Percentiles rank a stretch among this genome's conserved stretches.
Evolutionary conservation across 2,329 filamentous ascomycete species (phyloP).

Genomic region (Huntiella abstrusa): DNA sequence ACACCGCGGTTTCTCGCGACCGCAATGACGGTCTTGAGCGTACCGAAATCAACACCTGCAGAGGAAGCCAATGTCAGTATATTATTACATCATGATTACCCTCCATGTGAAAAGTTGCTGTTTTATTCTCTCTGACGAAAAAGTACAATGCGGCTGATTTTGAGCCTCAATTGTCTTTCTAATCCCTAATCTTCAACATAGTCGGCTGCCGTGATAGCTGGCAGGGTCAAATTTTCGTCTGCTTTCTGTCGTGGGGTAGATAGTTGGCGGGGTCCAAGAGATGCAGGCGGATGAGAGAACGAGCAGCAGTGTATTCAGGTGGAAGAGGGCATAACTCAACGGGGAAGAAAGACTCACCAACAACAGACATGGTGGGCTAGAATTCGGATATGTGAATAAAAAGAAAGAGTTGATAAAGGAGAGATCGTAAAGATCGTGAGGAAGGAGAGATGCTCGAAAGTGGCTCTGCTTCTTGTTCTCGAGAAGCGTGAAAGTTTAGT

Average conservation of each 20-base stretch:
- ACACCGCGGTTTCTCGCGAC: constrained; percentile 97
- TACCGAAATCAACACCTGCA: constrained; percentile 78
- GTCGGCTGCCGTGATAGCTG: no score
- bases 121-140: no score
- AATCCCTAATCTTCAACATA: no score
- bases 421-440: constrained; percentile 2
- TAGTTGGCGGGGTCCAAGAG: no score
- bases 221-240: not conserved
- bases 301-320: no score
- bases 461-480: constrained; percentile 6
- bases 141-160: no score
- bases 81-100: no score
- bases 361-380: constrained; percentile 11
- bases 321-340: not conserved
- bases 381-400: constrained; percentile 6
- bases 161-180: no score
- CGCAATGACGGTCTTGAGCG: constrained; percentile 90
- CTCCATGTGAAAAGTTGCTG: no score
- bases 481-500: constrained; percentile 5
- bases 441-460: constrained; percentile 7
- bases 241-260: no score
- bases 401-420: constrained; percentile 1
- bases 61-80: no score
- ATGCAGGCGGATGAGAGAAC: no score
- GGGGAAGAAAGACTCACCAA: constrained; percentile 8